These are phyloP conservation scores for Haematococcus lacustris DNA, from an alignment of 139 green algal genomes.

Conservation along the genomic window DNA sequence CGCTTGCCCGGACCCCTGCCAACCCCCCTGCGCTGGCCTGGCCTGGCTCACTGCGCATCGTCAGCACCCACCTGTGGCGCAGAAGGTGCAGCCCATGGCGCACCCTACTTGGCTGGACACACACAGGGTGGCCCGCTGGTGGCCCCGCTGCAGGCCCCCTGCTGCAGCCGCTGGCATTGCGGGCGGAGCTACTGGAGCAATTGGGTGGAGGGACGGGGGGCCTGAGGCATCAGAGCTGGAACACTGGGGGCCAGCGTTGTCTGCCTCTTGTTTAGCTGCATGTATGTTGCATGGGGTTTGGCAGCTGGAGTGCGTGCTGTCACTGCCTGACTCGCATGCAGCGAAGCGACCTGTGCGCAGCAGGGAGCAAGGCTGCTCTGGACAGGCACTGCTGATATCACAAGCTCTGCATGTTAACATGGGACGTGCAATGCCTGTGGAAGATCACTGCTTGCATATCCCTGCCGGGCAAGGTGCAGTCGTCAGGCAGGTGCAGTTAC, in stretches of 20 bases:
- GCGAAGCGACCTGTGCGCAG: too few relatives aligned
- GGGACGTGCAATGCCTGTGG: background rate
- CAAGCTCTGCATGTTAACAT: too few relatives aligned
- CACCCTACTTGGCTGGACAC: slow-evolving; percentile 85
- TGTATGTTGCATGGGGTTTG: background rate
- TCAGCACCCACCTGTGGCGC: slow-evolving; percentile 68
- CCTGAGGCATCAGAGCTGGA: background rate
- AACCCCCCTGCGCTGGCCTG: background rate
- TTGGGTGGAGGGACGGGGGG: background rate
- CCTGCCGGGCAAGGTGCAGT: background rate
- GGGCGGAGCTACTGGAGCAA: background rate
- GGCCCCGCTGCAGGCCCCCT: background rate
- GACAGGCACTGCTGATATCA: background rate
- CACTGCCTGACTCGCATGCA: too few relatives aligned
- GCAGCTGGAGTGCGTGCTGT: background rate
- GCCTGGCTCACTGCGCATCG: background rate
- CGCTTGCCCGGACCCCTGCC: too few relatives aligned
- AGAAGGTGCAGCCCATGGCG: slow-evolving; percentile 96
- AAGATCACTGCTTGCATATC: background rate
- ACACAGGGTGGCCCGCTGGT: slow-evolving; percentile 71
- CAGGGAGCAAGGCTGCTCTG: too few relatives aligned
- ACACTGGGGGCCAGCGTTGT: background rate
- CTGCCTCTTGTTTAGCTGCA: background rate
- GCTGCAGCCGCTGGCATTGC: background rate
- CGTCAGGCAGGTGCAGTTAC: slow-evolving; percentile 7